A percentile compares a stretch with the other conserved stretches of the same genome.
These are phyloP conservation scores for Lasiosphaeria hispida DNA, from an alignment of 495 filamentous ascomycete species.

Conservation along the genomic window DNA sequence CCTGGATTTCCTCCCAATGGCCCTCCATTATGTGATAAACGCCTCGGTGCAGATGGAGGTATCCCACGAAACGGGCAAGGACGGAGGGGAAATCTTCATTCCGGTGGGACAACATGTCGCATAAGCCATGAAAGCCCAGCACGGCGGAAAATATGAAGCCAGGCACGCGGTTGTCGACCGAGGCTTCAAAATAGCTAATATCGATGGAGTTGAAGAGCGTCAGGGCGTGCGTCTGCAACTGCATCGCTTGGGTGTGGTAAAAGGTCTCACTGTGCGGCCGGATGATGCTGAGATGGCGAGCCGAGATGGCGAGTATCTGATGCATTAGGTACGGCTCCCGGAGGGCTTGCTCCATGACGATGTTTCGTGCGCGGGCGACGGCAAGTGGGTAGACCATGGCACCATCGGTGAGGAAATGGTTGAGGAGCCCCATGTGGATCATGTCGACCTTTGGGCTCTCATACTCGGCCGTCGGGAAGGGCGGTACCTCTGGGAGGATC, in stretches of 20 bases:
- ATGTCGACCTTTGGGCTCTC: constrained; percentile 21
- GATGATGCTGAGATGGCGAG: constrained; percentile 41
- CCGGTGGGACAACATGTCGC: constrained; percentile 35
- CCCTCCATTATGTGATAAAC: constrained; percentile 33
- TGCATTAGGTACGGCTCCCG: constrained; percentile 41
- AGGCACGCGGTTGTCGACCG: constrained; percentile 38
- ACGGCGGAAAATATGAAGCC: constrained; percentile 50
- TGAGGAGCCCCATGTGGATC: constrained; percentile 35
- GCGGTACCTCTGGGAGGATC: neutral
- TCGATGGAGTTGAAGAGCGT: constrained; percentile 42
- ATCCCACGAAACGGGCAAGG: constrained; percentile 42
- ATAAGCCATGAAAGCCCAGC: constrained; percentile 48
- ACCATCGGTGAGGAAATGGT: constrained; percentile 29
- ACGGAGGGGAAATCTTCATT: constrained; percentile 35
- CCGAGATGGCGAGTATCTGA: constrained; percentile 44
- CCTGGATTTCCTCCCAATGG: constrained; percentile 20
- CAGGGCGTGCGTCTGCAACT: constrained; percentile 49
- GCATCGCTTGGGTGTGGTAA: constrained; percentile 46
- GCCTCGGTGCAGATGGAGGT: constrained; percentile 44
- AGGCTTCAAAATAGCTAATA: constrained; percentile 16
- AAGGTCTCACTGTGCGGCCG: constrained; percentile 29
- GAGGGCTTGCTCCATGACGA: constrained; percentile 24
- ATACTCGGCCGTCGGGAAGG: constrained; percentile 8
- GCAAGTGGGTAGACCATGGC: constrained; percentile 9
- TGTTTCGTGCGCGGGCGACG: neutral